Conservation (phyloP, 352 stramenopile genomes). For the Globisporangium mamillatum region DNA sequence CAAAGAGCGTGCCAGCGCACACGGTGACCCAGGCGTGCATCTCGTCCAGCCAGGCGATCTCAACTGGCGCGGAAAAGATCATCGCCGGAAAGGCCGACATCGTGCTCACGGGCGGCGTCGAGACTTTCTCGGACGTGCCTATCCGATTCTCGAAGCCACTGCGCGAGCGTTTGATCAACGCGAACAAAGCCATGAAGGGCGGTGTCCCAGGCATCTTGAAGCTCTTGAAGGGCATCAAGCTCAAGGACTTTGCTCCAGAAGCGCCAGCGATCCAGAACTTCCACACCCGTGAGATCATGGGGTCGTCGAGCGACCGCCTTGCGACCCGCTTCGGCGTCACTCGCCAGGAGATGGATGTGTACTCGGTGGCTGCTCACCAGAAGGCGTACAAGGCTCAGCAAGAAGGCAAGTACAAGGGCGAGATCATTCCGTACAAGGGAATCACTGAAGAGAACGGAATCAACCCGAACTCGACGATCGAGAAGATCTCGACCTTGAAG, state of each 20-base stretch:
- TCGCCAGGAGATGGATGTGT: conserved; percentile 95
- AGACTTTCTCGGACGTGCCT: conserved; percentile 98
- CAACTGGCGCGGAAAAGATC: conserved; percentile 94
- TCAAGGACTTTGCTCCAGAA: conserved; percentile 89
- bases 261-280: conserved; percentile 98
- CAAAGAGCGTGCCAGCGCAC: conserved; percentile 92
- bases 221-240: conserved; percentile 94
- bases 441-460: conserved; percentile 96
- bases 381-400: conserved; percentile 94
- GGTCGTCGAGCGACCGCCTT: conserved; percentile 95
- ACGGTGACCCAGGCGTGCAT: conserved; percentile 97
- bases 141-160: conserved; percentile 94
- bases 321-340: conserved; percentile 93
- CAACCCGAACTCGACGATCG: conserved; percentile 93
- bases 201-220: conserved; percentile 86
- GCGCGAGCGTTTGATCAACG: conserved; percentile 79
- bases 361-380: conserved; percentile 93
- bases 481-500: conserved; percentile 95
- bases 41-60: conserved; percentile 95
- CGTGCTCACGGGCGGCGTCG: conserved; percentile 94
- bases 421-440: conserved; percentile 95
- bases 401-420: conserved; percentile 92
- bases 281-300: conserved; percentile 98
- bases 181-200: conserved; percentile 95
- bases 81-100: conserved; percentile 93